phyloP scores from a whole-genome alignment of 345 rosid species.

The Syzygium grande region DNA sequence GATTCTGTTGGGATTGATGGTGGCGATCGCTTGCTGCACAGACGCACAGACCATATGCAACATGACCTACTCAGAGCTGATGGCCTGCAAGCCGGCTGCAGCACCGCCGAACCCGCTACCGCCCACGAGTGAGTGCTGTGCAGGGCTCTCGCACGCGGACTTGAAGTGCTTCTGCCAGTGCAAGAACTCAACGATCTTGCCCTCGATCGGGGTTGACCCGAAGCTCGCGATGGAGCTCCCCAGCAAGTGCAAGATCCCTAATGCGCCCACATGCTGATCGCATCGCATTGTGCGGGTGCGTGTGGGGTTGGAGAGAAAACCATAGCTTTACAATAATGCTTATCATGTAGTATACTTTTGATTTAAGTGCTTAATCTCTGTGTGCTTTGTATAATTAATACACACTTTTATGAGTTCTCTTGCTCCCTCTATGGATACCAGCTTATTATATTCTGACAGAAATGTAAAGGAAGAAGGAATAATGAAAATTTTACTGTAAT shows the following conservation, averaged over 20 bases:
- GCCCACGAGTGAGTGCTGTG: slow-evolving; percentile 30
- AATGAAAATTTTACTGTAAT: too few species aligned
- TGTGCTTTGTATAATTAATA: background rate
- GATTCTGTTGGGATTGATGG: background rate
- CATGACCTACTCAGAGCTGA: slow-evolving; percentile 16
- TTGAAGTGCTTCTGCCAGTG: slow-evolving; percentile 39
- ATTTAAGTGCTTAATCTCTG: background rate
- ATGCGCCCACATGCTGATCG: slow-evolving; percentile 21
- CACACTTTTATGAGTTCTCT: background rate
- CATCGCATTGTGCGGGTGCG: background rate
- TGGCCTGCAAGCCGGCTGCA: slow-evolving; percentile 36
- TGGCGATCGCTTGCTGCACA: slow-evolving; percentile 1
- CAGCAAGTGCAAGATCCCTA: slow-evolving; percentile 32
- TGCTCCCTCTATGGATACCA: background rate
- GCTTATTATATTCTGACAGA: background rate
- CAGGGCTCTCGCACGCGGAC: slow-evolving; percentile 31
- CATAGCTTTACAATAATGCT: background rate
- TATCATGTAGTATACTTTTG: background rate
- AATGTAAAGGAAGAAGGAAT: too few species aligned
- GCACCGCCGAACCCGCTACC: slow-evolving; percentile 33
- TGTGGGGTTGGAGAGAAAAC: background rate
- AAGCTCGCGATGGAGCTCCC: slow-evolving; percentile 49
- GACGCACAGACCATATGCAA: slow-evolving; percentile 35
- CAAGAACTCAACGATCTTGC: slow-evolving; percentile 36
- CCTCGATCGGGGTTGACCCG: slow-evolving; percentile 45